phyloP scores from a whole-genome alignment of 2,329 filamentous ascomycete species.

The Pseudogymnoascus sp. region DNA sequence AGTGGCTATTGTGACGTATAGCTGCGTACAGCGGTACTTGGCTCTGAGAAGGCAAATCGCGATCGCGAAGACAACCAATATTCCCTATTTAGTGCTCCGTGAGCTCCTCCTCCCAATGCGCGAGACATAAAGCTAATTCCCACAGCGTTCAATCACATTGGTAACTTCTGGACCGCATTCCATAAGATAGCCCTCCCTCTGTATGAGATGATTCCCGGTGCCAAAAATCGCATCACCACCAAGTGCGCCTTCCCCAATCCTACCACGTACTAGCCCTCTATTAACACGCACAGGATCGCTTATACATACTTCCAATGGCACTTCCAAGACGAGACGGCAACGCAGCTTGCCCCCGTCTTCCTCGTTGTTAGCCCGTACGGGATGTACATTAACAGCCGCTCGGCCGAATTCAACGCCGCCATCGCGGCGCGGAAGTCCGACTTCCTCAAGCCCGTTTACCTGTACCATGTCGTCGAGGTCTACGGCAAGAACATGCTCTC shows the following conservation, averaged over 20 bases:
- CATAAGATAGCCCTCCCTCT: neutral
- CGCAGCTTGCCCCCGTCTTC: neutral
- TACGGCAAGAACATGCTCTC: slow-evolving; percentile 27
- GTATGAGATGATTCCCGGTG: neutral
- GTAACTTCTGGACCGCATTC: neutral
- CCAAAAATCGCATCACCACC: slow-evolving; percentile 2
- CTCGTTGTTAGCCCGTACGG: neutral
- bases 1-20: neutral
- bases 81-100: slow-evolving; percentile 2
- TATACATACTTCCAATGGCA: neutral
- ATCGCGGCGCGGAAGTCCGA: slow-evolving; percentile 13
- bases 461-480: slow-evolving; percentile 26
- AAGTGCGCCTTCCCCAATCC: neutral
- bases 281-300: neutral
- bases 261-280: neutral
- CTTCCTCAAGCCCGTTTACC: slow-evolving; percentile 25
- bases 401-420: neutral
- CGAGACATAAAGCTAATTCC: neutral
- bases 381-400: slow-evolving; percentile 1
- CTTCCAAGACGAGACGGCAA: neutral
- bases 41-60: neutral
- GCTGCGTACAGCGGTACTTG: neutral
- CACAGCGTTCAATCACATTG: neutral
- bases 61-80: slow-evolving; percentile 2
- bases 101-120: neutral